Evolutionary conservation across 1,284 basidiomycete species (phyloP).

Genomic region (Ustilago nuda): DNA sequence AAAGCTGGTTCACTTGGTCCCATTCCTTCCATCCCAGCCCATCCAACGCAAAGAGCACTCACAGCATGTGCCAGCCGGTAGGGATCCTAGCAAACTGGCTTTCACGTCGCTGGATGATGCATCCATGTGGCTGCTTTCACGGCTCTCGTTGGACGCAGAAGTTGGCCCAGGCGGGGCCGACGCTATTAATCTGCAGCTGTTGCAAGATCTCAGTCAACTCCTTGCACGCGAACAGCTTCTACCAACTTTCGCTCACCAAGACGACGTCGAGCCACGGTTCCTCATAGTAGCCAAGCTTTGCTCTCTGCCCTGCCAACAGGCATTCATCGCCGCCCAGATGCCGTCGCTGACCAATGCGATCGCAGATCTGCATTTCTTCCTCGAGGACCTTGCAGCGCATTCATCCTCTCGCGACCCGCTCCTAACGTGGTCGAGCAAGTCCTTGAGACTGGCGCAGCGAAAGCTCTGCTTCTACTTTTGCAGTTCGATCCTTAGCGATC

Average conservation of each 20-base stretch:
- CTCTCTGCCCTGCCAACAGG: slow-evolving; percentile 19
- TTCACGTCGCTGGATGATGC: slow-evolving; percentile 30
- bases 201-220: slow-evolving; percentile 23
- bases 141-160: slow-evolving; percentile 22
- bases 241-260: slow-evolving; percentile 7
- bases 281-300: slow-evolving; percentile 16
- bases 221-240: slow-evolving; percentile 17
- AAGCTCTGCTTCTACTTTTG: slow-evolving; percentile 44
- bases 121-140: slow-evolving; percentile 37
- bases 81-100: slow-evolving; percentile 10
- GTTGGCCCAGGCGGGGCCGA: slow-evolving; percentile 23
- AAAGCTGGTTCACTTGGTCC: slow-evolving; percentile 15
- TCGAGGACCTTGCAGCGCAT: slow-evolving; percentile 5
- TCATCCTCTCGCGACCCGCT: neutral
- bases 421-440: slow-evolving; percentile 2
- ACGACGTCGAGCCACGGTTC: slow-evolving; percentile 16
- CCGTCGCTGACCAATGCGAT: slow-evolving; percentile 31
- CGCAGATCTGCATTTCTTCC: slow-evolving; percentile 31
- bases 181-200: slow-evolving; percentile 25
- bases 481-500: slow-evolving; percentile 7
- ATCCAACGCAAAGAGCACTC: neutral
- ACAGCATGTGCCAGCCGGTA: neutral
- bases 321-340: slow-evolving; percentile 20
- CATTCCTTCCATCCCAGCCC: slow-evolving; percentile 28
- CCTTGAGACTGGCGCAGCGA: slow-evolving; percentile 23